These are phyloP conservation scores for Saccharomyces mikatae DNA, from an alignment of 805 yeast species.

Conservation along the genomic window DNA sequence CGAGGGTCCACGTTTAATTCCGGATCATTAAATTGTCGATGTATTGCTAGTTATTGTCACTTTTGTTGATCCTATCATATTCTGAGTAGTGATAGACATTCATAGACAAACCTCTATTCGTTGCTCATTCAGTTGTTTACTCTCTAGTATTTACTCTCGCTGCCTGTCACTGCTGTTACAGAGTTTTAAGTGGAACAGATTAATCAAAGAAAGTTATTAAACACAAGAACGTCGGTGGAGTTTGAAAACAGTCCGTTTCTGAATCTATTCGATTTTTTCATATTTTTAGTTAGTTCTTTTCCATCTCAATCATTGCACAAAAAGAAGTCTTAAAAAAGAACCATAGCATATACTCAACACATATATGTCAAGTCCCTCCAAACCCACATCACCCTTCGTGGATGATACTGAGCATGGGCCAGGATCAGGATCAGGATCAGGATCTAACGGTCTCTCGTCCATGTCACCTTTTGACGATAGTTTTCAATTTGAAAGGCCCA, in stretches of 20 bases:
- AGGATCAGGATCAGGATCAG: not conserved
- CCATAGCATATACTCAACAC: not conserved
- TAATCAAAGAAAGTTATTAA: not conserved
- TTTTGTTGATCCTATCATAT: not conserved
- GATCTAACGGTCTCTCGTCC: not conserved
- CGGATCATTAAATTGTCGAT: not conserved
- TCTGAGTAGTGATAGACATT: not conserved
- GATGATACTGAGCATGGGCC: not conserved
- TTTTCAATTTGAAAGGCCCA: slow-evolving; percentile 17
- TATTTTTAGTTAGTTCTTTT: not conserved
- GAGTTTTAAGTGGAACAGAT: not conserved
- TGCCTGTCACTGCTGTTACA: not conserved
- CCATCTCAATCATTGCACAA: not conserved
- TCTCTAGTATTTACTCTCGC: not conserved
- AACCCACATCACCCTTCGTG: slow-evolving; percentile 2
- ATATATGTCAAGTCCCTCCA: not conserved
- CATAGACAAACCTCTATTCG: not conserved
- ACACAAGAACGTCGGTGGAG: not conserved
- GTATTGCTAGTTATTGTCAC: not conserved
- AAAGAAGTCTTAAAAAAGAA: not conserved
- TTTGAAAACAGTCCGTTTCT: not conserved
- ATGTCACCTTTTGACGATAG: slow-evolving; percentile 28
- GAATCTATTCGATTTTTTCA: not conserved
- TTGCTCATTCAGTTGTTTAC: not conserved
- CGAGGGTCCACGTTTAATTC: not conserved